Conservation (phyloP, 129 eudicot genomes). For the Flaveria linearis region DNA sequence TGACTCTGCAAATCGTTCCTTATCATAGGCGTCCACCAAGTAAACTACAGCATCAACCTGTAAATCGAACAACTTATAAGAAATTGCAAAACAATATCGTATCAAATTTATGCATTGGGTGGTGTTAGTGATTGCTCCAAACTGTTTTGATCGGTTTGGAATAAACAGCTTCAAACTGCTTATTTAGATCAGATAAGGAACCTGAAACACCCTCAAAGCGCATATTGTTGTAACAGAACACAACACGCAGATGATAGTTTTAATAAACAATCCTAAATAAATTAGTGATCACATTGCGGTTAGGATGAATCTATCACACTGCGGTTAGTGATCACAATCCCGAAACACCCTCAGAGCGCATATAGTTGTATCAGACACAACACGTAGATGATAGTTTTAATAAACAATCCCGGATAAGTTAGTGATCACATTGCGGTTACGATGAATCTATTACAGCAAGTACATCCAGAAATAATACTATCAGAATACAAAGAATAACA, state of each 20-base stretch:
- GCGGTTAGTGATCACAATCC: no score
- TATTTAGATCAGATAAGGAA: not conserved
- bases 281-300: not conserved
- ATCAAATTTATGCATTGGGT: not conserved
- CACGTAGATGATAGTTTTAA: not conserved
- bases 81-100: not conserved
- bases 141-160: not conserved
- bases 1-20: constrained; percentile 22
- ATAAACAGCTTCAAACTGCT: not conserved
- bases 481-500: not conserved
- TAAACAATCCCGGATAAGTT: not conserved
- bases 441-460: not conserved
- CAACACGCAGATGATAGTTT: not conserved
- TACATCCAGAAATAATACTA: not conserved
- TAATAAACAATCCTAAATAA: not conserved
- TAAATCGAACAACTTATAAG: not conserved
- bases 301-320: not conserved
- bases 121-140: not conserved
- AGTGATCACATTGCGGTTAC: not conserved
- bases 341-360: not conserved
- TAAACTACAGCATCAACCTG: constrained; percentile 28
- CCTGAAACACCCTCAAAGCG: not conserved
- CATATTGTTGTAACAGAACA: not conserved
- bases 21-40: constrained; percentile 23
- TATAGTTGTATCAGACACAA: not conserved